Base-by-base conservation (phyloP, 805 yeast species). In the Helenozyma baotianmanensis region DNA sequence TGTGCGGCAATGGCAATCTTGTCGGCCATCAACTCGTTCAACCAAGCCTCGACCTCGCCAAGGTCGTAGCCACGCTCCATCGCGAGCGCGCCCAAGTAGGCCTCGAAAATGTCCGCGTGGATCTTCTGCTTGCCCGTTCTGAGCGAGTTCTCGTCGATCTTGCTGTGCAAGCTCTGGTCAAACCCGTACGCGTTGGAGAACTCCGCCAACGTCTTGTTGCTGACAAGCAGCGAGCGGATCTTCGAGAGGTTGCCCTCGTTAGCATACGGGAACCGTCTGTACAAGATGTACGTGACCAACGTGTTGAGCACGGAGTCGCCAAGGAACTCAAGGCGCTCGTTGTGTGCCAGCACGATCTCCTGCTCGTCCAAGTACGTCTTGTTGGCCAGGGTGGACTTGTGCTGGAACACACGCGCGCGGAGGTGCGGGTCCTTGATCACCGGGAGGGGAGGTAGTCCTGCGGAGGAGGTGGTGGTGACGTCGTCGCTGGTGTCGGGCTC, bases 91-190 rank as follows among this genome's bases (percentile, higher is more conserved):
- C 96, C 97, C 28, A 92, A 70, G 46, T 90, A 90, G 0, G 97
- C 96, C 59, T 92, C 98, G 53, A 90, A 85, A 0, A 83, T 78
- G 65, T 90, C 98, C 0, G 97, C 96, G 50, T 72, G 73, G 4
- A 83, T 64, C 52, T 92, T 92, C 42, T 73, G 73, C 38, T 71
- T 76, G 7, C 85, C 84, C 21, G 64, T 61, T 18, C 59, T 54
- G 33, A 71, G 65, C 10, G 64, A 48, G 4, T 56, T 54, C 21
- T 64, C 74, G 36, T 74, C 76, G 21, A 70, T 65, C 43, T 72
- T 69, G 33, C 71, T 64, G 36, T 70, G 67, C 41, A 86, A 58
- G 33, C 64, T 63, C 38, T 74, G 67, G 42, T 78, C 80, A 38
- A 88, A 72, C 1, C 78, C 80, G 57, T 90, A 90, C 7, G 69